Evolutionary conservation across 208 protist genomes (phyloP).

Genomic region (Wallacemonas rigidus): DNA sequence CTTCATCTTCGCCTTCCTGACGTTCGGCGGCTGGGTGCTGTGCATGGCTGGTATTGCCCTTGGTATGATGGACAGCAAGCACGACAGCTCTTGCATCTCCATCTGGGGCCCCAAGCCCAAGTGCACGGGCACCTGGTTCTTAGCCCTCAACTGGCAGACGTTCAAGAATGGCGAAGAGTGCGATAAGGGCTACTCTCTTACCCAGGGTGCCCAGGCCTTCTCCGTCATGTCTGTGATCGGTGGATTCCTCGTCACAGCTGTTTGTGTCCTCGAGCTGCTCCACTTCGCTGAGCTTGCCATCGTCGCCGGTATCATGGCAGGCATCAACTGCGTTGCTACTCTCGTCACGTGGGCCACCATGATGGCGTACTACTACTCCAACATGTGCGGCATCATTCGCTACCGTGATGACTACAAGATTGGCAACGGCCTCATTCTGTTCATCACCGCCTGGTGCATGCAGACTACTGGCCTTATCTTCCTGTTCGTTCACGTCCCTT

Average conservation of each 20-base stretch:
- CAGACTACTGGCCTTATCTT: conserved; percentile 38
- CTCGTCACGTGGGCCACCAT: conserved; percentile 59
- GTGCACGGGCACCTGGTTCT: conserved; percentile 54
- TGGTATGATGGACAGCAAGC: conserved; percentile 52
- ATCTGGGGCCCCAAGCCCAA: conserved; percentile 65
- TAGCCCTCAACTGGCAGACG: conserved; percentile 38
- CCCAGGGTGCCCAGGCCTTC: conserved; percentile 59
- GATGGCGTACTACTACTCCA: conserved; percentile 53
- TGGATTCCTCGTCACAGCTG: conserved; percentile 42
- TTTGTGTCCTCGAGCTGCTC: conserved; percentile 47
- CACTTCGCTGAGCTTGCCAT: conserved; percentile 59
- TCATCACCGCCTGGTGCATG: conserved; percentile 58
- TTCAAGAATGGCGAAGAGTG: conserved; percentile 30
- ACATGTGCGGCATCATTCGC: conserved; percentile 43
- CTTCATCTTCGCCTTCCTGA: conserved; percentile 42
- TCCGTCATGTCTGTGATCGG: conserved; percentile 69
- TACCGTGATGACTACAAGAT: conserved; percentile 46
- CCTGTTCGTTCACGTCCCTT: conserved; percentile 39
- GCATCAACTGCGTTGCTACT: conserved; percentile 51
- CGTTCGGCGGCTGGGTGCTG: conserved; percentile 45
- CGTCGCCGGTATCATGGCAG: conserved; percentile 54
- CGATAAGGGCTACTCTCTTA: conserved; percentile 54
- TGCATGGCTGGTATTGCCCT: conserved; percentile 49
- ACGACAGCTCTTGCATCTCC: conserved; percentile 34
- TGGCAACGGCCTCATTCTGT: conserved; percentile 51